Conservation (phyloP, 768 basidiomycete genomes). For the Hygrophorus russula region DNA sequence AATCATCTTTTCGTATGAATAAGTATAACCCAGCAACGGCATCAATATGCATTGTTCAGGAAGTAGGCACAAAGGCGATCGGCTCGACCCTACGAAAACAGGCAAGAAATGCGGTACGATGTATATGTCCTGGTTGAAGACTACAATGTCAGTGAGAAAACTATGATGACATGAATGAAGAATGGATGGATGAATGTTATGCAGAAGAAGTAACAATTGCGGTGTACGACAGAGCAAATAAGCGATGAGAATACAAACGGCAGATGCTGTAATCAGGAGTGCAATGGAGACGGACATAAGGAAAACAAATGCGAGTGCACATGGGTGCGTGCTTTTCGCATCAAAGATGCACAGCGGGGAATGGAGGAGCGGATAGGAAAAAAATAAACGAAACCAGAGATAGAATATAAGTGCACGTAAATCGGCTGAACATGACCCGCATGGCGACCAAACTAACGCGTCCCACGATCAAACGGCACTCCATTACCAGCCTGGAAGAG, state of each 20-base stretch:
- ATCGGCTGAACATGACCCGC: not conserved
- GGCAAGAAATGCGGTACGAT: too few relatives aligned
- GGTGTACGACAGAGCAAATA: not conserved
- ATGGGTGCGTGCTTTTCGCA: not conserved
- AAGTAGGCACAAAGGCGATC: too few relatives aligned
- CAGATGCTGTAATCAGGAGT: not conserved
- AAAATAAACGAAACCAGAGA: not conserved
- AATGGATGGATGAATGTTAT: not conserved
- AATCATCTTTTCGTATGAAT: too few relatives aligned
- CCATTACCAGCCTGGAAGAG: conserved; percentile 35
- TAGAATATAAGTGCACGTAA: not conserved
- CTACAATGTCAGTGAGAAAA: too few relatives aligned
- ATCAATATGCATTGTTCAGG: too few relatives aligned
- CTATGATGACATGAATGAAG: not conserved
- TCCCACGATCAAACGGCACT: conserved; percentile 2
- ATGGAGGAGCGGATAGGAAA: not conserved
- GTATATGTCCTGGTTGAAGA: too few relatives aligned
- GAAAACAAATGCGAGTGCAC: not conserved
- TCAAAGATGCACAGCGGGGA: not conserved
- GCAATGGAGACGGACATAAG: not conserved
- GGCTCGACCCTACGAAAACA: too few relatives aligned
- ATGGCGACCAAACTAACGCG: conserved; percentile 2
- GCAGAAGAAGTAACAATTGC: not conserved
- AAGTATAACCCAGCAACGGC: too few relatives aligned
- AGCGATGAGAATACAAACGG: not conserved